Evolutionary conservation across 768 basidiomycete genomes (phyloP).

Genomic region (Boletus rufocinnamomeus): DNA sequence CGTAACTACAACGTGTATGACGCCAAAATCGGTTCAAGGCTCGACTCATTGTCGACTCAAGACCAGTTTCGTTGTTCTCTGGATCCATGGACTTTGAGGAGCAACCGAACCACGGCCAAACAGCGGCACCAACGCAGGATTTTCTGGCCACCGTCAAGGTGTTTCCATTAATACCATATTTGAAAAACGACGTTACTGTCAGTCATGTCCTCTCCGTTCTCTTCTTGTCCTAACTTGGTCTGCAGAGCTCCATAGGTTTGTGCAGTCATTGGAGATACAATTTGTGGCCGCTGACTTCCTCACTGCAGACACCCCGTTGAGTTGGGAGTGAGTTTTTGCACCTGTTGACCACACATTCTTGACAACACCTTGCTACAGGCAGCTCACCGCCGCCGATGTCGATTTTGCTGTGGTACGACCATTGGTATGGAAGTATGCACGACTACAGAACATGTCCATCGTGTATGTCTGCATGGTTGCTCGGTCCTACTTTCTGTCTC

Average conservation of each 20-base stretch:
- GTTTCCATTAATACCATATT: constrained; percentile 75
- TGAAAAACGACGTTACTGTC: constrained; percentile 72
- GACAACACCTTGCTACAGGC: constrained; percentile 43
- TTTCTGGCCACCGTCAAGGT: constrained; percentile 65
- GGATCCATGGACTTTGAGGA: constrained; percentile 39
- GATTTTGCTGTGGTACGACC: constrained; percentile 81
- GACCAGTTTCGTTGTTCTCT: constrained; percentile 4
- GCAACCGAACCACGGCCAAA: constrained; percentile 28
- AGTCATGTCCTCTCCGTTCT: constrained; percentile 34
- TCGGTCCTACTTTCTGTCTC: constrained; percentile 73
- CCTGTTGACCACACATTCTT: neutral
- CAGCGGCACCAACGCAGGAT: constrained; percentile 58
- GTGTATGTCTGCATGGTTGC: constrained; percentile 80
- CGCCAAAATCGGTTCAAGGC: neutral
- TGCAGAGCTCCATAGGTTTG: constrained; percentile 33
- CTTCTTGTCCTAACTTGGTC: constrained; percentile 11
- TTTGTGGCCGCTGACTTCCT: neutral
- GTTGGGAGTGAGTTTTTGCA: constrained; percentile 67
- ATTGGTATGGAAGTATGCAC: constrained; percentile 75
- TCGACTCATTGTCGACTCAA: neutral
- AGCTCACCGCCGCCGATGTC: constrained; percentile 80
- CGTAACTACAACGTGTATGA: too few relatives aligned
- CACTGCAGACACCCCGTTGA: constrained; percentile 63
- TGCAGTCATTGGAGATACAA: neutral
- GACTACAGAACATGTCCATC: constrained; percentile 69